Evolutionary conservation across 2,329 filamentous ascomycete genomes (phyloP), one percentile per base, ranked within the genome.

Genomic region (Dendryphion nanum): DNA sequence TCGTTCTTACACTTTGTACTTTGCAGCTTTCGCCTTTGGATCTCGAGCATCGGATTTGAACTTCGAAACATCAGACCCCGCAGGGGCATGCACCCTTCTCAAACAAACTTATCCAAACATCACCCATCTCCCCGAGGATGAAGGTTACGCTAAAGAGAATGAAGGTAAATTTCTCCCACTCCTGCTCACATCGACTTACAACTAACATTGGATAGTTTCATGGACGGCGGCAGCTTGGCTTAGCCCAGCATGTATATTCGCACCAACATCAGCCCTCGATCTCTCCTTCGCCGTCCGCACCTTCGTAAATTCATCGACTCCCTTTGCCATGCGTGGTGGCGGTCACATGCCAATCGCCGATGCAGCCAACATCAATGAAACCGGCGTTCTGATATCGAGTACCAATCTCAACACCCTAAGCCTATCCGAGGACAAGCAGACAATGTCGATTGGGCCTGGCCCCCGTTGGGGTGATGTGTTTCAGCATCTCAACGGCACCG

Each of bases 391-490:
- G 6, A 20, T 33, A 10, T 18, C 16, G 6, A 33, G 16, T 33
- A 18, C 42, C 3, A 52, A 53, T 24, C 37, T 64, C 19, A 44
- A 47, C 14, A 47, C 47, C 4, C 35, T 62, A 10, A 35, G 40
- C 18, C 43, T 57, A 1, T 55, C 51, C 3, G 43, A 53, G 4
- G 51, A 59, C 38, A 46, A 53, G 29, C 34, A 48, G 15, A 53
- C 40, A 10, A 45, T 61, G 17, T 41, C 33, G 6, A 47, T 63
- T 17, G 59, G 58, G 4, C 48, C 60, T 10, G 60, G 60, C 2
- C 48, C 51, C 6, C 42, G 50, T 30, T 63, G 59, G 60, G 48
- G 51, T 10, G 48, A 61, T 33, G 60, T 61, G 2, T 63, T 48
- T 26, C 44, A 47, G 3, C 38, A 48, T 14, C 33, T 64, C 13